Percentiles rank a stretch among this genome's conserved stretches.
phyloP scores from a whole-genome alignment of 352 stramenopile species.

The Pythium dissimile region DNA sequence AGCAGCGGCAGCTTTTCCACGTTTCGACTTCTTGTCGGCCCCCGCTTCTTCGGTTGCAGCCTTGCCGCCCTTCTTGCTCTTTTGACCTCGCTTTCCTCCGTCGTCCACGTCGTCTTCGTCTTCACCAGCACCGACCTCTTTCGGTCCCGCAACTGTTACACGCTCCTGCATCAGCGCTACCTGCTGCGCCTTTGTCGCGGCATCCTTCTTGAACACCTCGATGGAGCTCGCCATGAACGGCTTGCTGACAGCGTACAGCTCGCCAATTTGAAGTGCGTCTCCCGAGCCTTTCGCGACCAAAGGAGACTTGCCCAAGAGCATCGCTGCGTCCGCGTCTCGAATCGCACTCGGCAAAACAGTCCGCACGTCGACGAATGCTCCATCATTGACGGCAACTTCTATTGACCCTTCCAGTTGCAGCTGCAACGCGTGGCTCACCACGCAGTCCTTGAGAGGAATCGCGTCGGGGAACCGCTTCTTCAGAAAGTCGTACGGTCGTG shows the following conservation, averaged over 20 bases:
- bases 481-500: slow-evolving; percentile 70
- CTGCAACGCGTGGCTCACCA: slow-evolving; percentile 57
- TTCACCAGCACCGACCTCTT: not conserved
- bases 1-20: slow-evolving; percentile 32
- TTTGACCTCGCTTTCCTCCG: slow-evolving; percentile 36
- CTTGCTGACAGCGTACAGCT: slow-evolving; percentile 60
- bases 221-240: slow-evolving; percentile 44
- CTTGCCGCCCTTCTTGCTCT: slow-evolving; percentile 25
- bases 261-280: slow-evolving; percentile 46
- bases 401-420: slow-evolving; percentile 71
- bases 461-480: slow-evolving; percentile 67
- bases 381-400: slow-evolving; percentile 67
- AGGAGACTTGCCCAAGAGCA: slow-evolving; percentile 49
- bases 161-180: slow-evolving; percentile 35
- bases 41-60: slow-evolving; percentile 5
- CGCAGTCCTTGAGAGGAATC: slow-evolving; percentile 55
- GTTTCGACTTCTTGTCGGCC: slow-evolving; percentile 40
- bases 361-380: slow-evolving; percentile 56
- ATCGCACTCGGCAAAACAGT: slow-evolving; percentile 63
- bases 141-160: not conserved
- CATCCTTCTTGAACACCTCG: slow-evolving; percentile 53
- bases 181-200: slow-evolving; percentile 32
- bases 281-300: slow-evolving; percentile 25
- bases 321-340: slow-evolving; percentile 31
- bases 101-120: slow-evolving; percentile 39